Evolutionary conservation across 2,329 filamentous ascomycete genomes (phyloP).

Genomic region (Plenodomus tracheiphilus): DNA sequence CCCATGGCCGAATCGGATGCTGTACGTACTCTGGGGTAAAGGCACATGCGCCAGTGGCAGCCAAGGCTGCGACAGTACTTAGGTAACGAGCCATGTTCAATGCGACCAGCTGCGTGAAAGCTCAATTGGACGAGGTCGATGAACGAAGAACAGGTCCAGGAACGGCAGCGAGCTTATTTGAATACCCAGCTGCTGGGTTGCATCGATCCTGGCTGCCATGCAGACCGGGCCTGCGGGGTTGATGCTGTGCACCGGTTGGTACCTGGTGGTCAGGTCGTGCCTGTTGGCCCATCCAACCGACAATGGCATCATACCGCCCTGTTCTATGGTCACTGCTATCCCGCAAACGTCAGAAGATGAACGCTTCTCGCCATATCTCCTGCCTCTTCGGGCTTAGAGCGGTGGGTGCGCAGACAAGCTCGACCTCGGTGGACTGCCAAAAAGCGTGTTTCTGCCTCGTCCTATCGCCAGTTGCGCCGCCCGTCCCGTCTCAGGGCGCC

Average conservation of each 20-base stretch:
- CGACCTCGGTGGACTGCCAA: constrained; percentile 19
- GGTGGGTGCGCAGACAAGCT: constrained; percentile 26
- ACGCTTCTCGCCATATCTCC: constrained; percentile 17
- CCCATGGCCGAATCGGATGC: neutral
- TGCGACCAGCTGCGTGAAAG: constrained; percentile 29
- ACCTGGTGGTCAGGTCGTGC: constrained; percentile 10
- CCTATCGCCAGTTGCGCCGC: constrained; percentile 24
- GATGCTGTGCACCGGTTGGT: constrained; percentile 16
- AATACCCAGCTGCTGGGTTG: constrained; percentile 12
- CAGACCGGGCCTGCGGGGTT: constrained; percentile 13
- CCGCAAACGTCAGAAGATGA: constrained; percentile 11
- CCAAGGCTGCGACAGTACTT: constrained; percentile 38
- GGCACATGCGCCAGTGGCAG: constrained; percentile 36
- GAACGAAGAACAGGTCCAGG: constrained; percentile 11
- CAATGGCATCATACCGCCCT: constrained; percentile 23
- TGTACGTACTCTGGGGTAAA: constrained; percentile 41
- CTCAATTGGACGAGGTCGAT: constrained; percentile 33
- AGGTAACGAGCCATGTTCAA: constrained; percentile 41
- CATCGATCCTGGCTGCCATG: constrained; percentile 4
- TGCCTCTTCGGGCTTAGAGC: constrained; percentile 23
- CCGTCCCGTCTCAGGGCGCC: constrained; percentile 9
- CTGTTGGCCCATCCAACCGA: constrained; percentile 9
- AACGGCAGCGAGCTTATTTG: constrained; percentile 29
- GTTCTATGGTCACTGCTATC: constrained; percentile 9
- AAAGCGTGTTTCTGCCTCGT: constrained; percentile 26